Evolutionary conservation across 495 filamentous ascomycete genomes (phyloP), one percentile per base, ranked within the genome.

Genomic region (Penicillium lividum): DNA sequence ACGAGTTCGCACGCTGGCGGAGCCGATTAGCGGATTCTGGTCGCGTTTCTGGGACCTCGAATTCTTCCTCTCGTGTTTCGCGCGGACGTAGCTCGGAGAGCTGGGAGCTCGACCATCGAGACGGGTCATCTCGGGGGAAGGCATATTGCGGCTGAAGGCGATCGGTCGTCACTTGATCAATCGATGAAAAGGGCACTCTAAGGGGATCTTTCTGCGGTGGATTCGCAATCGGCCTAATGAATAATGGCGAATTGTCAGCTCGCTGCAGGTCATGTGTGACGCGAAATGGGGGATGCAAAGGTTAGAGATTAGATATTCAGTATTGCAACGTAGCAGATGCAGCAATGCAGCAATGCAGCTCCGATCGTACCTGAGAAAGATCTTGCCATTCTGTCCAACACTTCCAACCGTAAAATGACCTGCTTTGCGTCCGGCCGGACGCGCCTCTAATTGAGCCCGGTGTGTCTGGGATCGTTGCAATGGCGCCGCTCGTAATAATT

Each of bases 381-480:
- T 92, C 73, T 88, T 87, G 36, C 93, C 93, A 77, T 94, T 93
- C 68, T 92, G 90, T 47, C 92, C 93, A 56, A 98, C 89, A 75
- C 96, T 97, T 27, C 90, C 92, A 55, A 97, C 93, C 9, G 91
- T 90, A 72, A 97, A 98, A 67, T 94, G 89, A 50, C 90, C 81
- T 28, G 87, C 90, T 74, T 77, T 80, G 59, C 77, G 76, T 46
- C 64, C 64, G 22, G 61, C 59, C 38, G 72, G 58, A 63, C 67
- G 66, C n/a, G 62, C 63, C 56, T 76, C 75, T 51, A 67, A 68
- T 22, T 68, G 62, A 13, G 51, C 53, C 11, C 71, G 63, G 11
- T 68, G 69, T 47, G 66, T 66, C 57, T 73, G 67, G 7, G 71
- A 69, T 28, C 70, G 74, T 65, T 74, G 78, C 44, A 72, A 60